Base-by-base conservation (phyloP, 805 yeast species). In the Nakazawaea pomicola region DNA sequence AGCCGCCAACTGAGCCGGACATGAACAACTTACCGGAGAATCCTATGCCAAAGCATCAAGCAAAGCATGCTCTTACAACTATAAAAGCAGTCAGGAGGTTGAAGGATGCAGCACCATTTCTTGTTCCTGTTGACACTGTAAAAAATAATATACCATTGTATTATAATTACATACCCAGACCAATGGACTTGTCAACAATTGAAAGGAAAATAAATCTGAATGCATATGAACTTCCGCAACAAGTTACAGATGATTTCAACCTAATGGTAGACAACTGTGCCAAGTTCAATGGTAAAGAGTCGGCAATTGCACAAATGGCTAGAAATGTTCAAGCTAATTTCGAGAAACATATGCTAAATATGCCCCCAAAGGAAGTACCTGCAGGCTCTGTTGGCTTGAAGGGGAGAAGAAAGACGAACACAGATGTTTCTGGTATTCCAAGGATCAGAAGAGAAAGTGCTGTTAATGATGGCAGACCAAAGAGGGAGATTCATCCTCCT, bases 401-500 rank as follows among this genome's bases (percentile, higher is more conserved):
- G 19, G 51, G 53, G 8, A 51, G 60, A 31, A 58, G 64, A 33
- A 57, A 60, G 38, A 53, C 54, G 2, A 50, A 47, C 14, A 59
- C 58, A 29, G 60, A 61, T 4, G 57, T 62, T 14, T 57, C 70
- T 32, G 83, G 79, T 12, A 69, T 76, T 16, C 85, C 84, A 9
- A 65, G 65, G n/a, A 74, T 83, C 37, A 74, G 95, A 58, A 73
- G 91, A 44, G 95, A 88, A 46, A 78, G 83, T 24, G 78, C 81
- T 18, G 38, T 49, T 24, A 59, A 51, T 29, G 85, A 80, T 39
- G 93, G 90, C 23, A 74, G 99, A 50, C 98, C 98, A 29, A 91
- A 91, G 62, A 78, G 99, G 51, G 93, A 88, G 51, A 88, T 93
- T 36, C 97, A 90, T 59, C 99, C 99, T 3, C 99, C 99, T 40